Evolutionary conservation across 1,284 basidiomycete genomes (phyloP).

Genomic region (Austroboletus novae-zelandiae): DNA sequence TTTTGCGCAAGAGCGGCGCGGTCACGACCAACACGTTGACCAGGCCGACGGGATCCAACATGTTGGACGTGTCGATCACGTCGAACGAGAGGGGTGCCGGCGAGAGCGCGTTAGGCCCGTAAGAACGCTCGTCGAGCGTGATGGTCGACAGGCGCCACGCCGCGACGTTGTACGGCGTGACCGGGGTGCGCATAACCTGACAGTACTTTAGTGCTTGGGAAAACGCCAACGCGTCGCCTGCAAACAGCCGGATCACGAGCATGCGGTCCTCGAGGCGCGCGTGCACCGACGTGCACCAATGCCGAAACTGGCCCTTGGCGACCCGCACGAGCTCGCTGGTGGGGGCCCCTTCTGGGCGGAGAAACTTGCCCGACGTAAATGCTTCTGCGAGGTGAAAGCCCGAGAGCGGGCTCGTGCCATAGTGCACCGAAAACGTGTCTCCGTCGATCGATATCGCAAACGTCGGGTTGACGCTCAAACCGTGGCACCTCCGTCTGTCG

Average conservation of each 20-base stretch:
- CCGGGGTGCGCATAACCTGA: constrained; percentile 4
- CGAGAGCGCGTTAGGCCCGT: constrained; percentile 19
- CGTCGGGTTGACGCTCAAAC: constrained; percentile 40
- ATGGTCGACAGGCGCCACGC: constrained; percentile 37
- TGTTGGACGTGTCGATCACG: constrained; percentile 54
- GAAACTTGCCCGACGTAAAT: constrained; percentile 21
- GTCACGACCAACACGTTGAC: constrained; percentile 35
- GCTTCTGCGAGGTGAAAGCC: constrained; percentile 47
- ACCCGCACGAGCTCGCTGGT: constrained; percentile 10
- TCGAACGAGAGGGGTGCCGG: constrained; percentile 43
- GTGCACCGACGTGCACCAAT: constrained; percentile 22
- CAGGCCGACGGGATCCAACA: constrained; percentile 46
- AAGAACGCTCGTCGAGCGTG: constrained; percentile 35
- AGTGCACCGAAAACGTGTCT: constrained; percentile 45
- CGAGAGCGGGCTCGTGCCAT: constrained; percentile 43
- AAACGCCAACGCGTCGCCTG: constrained; percentile 34
- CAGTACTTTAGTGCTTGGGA: constrained; percentile 29
- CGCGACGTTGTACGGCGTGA: constrained; percentile 11
- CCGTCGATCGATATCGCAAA: constrained; percentile 45
- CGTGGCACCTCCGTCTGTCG: constrained; percentile 13
- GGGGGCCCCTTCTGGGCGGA: not conserved
- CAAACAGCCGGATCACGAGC: constrained; percentile 30
- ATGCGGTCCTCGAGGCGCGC: constrained; percentile 13
- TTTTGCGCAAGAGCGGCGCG: constrained; percentile 36
- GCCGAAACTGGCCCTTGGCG: constrained; percentile 23